A percentile compares a stretch with the other conserved stretches of the same genome.
phyloP scores from a whole-genome alignment of 2,329 filamentous ascomycete genomes.

The Diaporthe longicolla region DNA sequence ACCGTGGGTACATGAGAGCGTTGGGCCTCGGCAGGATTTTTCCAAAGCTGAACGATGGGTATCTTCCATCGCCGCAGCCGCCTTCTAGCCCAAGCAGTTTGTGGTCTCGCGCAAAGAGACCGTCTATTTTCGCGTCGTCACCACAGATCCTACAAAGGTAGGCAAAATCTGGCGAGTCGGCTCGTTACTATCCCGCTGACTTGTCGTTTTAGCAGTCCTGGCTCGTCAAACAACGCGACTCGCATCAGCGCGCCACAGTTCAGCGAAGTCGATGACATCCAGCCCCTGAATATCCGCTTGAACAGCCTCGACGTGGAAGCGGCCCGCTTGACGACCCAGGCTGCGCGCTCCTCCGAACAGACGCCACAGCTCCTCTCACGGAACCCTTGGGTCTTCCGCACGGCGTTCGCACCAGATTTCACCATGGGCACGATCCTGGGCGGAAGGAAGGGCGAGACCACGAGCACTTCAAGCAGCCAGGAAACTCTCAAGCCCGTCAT shows the following conservation, averaged over 20 bases:
- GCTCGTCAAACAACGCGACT: background rate
- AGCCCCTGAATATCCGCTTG: conserved; percentile 33
- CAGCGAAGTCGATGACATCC: conserved; percentile 22
- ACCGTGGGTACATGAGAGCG: conserved; percentile 57
- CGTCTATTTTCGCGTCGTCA: background rate
- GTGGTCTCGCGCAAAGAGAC: conserved; percentile 31
- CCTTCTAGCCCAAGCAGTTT: conserved; percentile 22
- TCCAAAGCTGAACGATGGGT: conserved; percentile 55
- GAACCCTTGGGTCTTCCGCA: conserved; percentile 43
- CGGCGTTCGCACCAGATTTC: conserved; percentile 23
- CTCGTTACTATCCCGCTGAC: background rate
- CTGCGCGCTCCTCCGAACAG: background rate
- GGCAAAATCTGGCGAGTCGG: background rate
- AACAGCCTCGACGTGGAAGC: conserved; percentile 37
- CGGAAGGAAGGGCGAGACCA: background rate
- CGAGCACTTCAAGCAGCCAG: background rate
- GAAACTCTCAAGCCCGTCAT: background rate
- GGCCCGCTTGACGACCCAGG: conserved; percentile 37
- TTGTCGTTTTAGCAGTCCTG: background rate
- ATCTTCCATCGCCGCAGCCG: conserved; percentile 45
- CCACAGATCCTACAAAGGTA: conserved; percentile 14
- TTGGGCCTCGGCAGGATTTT: conserved; percentile 61
- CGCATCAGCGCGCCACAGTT: background rate
- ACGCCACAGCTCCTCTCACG: conserved; percentile 23
- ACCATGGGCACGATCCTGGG: background rate